Base-by-base conservation (phyloP, 352 stramenopile genomes). In the Phytophthora vignae region DNA sequence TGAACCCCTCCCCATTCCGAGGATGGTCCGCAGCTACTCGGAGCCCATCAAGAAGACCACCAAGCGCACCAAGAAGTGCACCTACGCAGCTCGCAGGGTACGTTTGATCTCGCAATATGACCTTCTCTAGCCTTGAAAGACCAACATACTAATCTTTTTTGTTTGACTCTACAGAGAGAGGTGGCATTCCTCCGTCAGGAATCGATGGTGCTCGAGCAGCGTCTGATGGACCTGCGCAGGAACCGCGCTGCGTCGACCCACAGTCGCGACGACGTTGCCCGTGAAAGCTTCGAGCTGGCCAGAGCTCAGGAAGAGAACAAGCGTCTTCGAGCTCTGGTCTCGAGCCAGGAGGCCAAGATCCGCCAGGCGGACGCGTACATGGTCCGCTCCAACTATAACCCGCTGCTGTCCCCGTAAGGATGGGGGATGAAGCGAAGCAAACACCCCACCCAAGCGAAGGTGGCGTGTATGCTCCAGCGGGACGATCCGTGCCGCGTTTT, bases 11-110 rank as follows among this genome's bases (percentile, higher is more conserved):
- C 66, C 62, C 5, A 75, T 75, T 11, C 60, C 73, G 40, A 54
- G 56, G 5, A 65, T 80, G 17, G 40, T 76, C n/a, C 66, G 63
- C 27, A 69, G 64, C 50, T 71, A 40, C 22, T 76, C 50, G 22
- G 75, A 77, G 19, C 62, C 65, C 5, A 61, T 74, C 31, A 77
- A 73, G 64, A 84, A 85, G 54, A 36, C 71, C 21, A 54, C 49
- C 21, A 83, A 81, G 52, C 75, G 77, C 53, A 77, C 63, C 49
- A 87, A 87, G 50, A 90, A 90, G 57, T 90, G 82, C 78, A 90
- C 82, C 1, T 90, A 90, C 67, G 82, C 80, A 3, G 76, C 82
- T 58, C 77, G 82, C 64, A 79, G 81, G 52, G 78, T 84, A 69
- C 60, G 78, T 77, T 25, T 48, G 22, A 53, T 19, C 17, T n/a